These are phyloP conservation scores for Lactarius indigo DNA, from an alignment of 768 basidiomycete genomes.

Conservation along the genomic window DNA sequence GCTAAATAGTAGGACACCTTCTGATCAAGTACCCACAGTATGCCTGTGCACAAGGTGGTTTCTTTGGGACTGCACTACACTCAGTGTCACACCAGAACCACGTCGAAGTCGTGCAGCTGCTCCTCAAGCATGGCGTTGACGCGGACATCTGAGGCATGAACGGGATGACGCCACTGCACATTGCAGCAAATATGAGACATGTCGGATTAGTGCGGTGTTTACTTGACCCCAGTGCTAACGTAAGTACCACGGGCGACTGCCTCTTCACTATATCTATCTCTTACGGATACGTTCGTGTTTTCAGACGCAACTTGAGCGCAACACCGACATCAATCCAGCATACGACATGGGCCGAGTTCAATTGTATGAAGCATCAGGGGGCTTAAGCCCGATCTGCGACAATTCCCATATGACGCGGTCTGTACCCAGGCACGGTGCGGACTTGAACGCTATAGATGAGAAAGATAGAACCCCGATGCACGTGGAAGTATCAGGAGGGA, in stretches of 20 bases:
- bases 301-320: too few relatives aligned
- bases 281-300: too few relatives aligned
- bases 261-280: too few relatives aligned
- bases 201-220: background rate
- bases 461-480: too few relatives aligned
- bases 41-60: background rate
- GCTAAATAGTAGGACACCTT: background rate
- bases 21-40: background rate
- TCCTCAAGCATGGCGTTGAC: background rate
- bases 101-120: background rate
- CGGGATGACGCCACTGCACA: background rate
- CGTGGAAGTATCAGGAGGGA: too few relatives aligned
- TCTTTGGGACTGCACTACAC: background rate
- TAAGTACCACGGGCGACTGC: background rate
- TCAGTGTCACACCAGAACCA: background rate
- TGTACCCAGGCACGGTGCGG: background rate
- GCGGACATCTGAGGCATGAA: background rate
- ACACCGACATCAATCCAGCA: too few relatives aligned
- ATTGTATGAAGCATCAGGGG: background rate
- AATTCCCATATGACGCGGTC: background rate
- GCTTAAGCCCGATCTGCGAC: background rate
- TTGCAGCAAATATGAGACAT: background rate
- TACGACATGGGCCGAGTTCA: background rate
- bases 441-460: too few relatives aligned
- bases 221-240: background rate